Evolutionary conservation across 305 asterid genomes (phyloP), one percentile per base, ranked within the genome.

Genomic region (Fraxinus paxiana): DNA sequence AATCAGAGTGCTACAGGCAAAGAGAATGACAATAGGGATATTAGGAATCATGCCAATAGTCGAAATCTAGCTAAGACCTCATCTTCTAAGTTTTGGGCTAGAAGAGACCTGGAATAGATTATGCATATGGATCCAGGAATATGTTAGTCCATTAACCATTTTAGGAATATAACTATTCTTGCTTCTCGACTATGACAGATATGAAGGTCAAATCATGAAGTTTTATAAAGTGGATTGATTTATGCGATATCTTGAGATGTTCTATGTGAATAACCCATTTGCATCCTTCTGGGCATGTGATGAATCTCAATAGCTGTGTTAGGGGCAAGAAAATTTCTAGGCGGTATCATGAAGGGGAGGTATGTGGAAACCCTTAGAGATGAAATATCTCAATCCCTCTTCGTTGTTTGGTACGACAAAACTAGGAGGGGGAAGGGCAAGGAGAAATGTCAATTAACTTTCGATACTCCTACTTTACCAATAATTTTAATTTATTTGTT

Each of bases 61-160:
- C 10, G 3, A 24, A 5, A 72, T 24, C 17, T 65, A 4, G 28
- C 35, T 3, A 43, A 67, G 59, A 76, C 73, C 48, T 76, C 71
- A 31, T 18, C 76, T 78, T 67, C 72, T 71, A 51, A 76, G 61
- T 34, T 69, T 69, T n/a, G 77, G 76, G 72, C 26, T 7, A 33
- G 22, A 75, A 73, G 75, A 43, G 37, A 15, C 28, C 75, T 13
- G n/a, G 54, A 28, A 5, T 80, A 61, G 33, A 8, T 73, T 41
- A 48, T 75, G 22, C 28, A 4, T 73, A 5, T 8, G 24, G n/a
- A 26, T 43, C 35, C 30, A 48, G 30, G 22, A 15, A 26, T 65
- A 22, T 13, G 43, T 5, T 30, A 31, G 24, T 15, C 75, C 75
- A 69, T 69, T 69, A 69, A 69, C 75, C 75, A 28, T 28, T 13